A percentile compares a stretch with the other conserved stretches of the same genome.
phyloP scores from a whole-genome alignment of 2,329 filamentous ascomycete genomes.

The Trichoderma polysporum region DNA sequence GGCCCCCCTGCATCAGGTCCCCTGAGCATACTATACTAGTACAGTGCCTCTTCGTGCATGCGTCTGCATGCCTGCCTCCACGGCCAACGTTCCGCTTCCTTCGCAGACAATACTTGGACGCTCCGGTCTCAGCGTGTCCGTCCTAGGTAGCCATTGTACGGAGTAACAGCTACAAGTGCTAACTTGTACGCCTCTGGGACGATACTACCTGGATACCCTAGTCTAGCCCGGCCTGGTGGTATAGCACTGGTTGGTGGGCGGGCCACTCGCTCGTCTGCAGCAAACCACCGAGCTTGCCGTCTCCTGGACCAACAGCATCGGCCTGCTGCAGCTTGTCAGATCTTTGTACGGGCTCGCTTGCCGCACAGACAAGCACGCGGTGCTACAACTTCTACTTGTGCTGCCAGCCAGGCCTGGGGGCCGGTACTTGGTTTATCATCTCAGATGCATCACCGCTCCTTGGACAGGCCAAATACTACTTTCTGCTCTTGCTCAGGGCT shows the following conservation, averaged over 20 bases:
- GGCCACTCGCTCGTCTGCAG: constrained; percentile 19
- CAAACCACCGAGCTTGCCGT: constrained; percentile 21
- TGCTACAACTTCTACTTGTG: constrained; percentile 14
- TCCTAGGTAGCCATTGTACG: background rate
- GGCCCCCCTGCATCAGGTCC: constrained; percentile 15
- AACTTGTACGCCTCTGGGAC: constrained; percentile 19
- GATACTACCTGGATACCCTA: constrained; percentile 20
- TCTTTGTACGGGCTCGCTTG: constrained; percentile 20
- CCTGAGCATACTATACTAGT: constrained; percentile 14
- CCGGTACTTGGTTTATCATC: constrained; percentile 18
- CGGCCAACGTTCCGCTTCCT: constrained; percentile 21
- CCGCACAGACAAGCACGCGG: constrained; percentile 8
- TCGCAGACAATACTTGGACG: constrained; percentile 16
- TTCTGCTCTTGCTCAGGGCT: constrained; percentile 14
- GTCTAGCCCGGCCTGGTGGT: constrained; percentile 15
- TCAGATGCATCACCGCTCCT: constrained; percentile 15
- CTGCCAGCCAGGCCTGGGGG: constrained; percentile 10
- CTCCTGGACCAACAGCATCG: constrained; percentile 19
- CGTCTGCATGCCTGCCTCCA: constrained; percentile 15
- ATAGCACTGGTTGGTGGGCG: constrained; percentile 10
- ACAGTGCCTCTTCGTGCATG: constrained; percentile 21
- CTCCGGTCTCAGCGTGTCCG: background rate
- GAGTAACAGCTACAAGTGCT: constrained; percentile 12
- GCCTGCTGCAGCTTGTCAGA: constrained; percentile 19
- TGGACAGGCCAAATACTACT: constrained; percentile 7